A percentile compares a stretch with the other conserved stretches of the same genome.
Conservation (phyloP, 106 monocot species). For the Dioscorea alata region DNA sequence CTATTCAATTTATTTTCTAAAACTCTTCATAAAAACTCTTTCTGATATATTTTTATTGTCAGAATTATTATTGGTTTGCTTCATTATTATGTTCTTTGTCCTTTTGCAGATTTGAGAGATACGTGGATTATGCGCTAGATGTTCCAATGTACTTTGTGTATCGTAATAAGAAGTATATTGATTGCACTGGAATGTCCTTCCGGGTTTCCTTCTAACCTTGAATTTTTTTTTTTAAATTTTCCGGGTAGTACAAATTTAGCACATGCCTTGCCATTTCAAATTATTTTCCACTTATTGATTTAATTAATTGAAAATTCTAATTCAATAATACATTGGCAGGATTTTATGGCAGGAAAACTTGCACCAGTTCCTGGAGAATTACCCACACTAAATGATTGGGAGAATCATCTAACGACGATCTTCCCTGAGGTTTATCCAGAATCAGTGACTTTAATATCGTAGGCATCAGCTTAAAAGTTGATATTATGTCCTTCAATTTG, state of each 20-base stretch:
- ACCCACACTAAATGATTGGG: constrained; percentile 96
- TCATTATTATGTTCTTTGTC: not conserved
- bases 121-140: constrained; percentile 96
- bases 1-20: too few species aligned
- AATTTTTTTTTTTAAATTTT: not conserved
- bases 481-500: constrained; percentile 5
- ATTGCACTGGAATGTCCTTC: constrained; percentile 94
- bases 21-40: too few species aligned
- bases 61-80: too few species aligned
- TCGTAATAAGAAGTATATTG: constrained; percentile 86
- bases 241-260: not conserved
- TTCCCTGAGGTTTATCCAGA: constrained; percentile 73
- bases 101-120: constrained; percentile 77
- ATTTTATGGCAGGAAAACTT: constrained; percentile 88
- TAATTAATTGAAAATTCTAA: not conserved
- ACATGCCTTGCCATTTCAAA: not conserved
- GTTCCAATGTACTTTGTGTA: constrained; percentile 99
- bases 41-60: too few species aligned
- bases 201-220: constrained; percentile 55
- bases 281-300: not conserved
- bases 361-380: constrained; percentile 73
- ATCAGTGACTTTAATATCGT: not conserved
- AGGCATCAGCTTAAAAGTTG: not conserved
- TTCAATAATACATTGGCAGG: constrained; percentile 35
- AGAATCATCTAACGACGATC: constrained; percentile 96